phyloP scores from a whole-genome alignment of 2,329 filamentous ascomycete species.

The Pezicula carpinea region DNA sequence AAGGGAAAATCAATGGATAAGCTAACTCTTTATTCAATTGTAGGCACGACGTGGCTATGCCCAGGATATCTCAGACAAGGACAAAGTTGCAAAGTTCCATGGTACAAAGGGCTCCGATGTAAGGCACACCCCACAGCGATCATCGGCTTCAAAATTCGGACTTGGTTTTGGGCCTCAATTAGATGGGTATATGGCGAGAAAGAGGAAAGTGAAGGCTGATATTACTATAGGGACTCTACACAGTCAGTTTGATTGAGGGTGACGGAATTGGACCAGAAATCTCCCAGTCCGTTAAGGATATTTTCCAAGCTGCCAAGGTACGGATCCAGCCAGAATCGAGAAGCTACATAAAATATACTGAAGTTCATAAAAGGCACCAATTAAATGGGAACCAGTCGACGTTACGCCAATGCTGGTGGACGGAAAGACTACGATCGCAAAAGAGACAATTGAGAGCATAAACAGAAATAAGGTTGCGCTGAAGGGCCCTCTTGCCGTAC shows the following conservation, averaged over 20 bases:
- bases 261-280: constrained; percentile 99
- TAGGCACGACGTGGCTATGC: constrained; percentile 60
- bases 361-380: constrained; percentile 59
- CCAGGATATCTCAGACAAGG: constrained; percentile 45
- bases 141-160: no score
- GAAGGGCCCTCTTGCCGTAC: constrained; percentile 93
- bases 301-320: constrained; percentile 93
- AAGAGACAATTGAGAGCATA: constrained; percentile 89
- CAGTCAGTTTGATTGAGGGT: constrained; percentile 95
- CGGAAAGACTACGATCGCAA: constrained; percentile 91
- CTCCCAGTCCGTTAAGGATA: constrained; percentile 96
- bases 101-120: constrained; percentile 85
- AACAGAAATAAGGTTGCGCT: constrained; percentile 94
- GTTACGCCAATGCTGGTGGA: constrained; percentile 91
- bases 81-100: constrained; percentile 87
- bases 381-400: constrained; percentile 96
- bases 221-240: constrained; percentile 74
- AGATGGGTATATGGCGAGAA: constrained; percentile 6
- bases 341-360: constrained; percentile 11
- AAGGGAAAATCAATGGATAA: neutral
- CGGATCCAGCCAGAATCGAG: constrained; percentile 17
- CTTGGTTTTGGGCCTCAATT: constrained; percentile 16
- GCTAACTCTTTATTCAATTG: constrained; percentile 16
- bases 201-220: constrained; percentile 15
- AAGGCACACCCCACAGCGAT: constrained; percentile 38